Base-by-base conservation (phyloP, 768 basidiomycete species). In the Mycena floridula region DNA sequence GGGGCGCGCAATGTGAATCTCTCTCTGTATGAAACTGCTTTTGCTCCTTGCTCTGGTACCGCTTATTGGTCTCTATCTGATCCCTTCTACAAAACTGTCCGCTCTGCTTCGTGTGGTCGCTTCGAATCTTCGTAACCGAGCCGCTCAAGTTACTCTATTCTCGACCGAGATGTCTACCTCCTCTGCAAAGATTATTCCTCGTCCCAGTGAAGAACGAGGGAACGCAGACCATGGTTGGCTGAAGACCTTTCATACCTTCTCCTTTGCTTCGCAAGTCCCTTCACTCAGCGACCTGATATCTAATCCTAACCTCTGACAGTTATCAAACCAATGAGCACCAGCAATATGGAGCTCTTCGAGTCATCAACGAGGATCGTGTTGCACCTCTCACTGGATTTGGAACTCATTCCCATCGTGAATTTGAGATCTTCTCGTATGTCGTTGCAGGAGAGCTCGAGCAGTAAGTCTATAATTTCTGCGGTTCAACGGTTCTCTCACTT, bases 281-380 rank as follows among this genome's bases (percentile, higher is more conserved):
- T 24, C 25, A 11, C 42, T 24, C 21, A 18, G 20, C 21, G 5
- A n/a, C 2, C 15, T 25, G 3, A 11, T 15, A 11, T n/a, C 50
- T 54, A 50, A 60, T n/a, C n/a, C 40, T 37, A 11, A 38, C 24
- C 15, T 24, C 32, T 13, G 13, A 12, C 25, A 81, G 76, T 54
- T 95, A 91, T 58, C 70, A 78, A 30, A 82, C 85, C 37, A 50
- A 57, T 7, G 43, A 65, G 1, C 81, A 81, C 50, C 69, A 79
- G 37, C 63, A 68, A 2, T 94, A 79, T 51, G 89, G 93, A 2
- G 54, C 78, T 13, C 76, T 97, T 1, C 79, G 93, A 7, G 89
- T 97, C 26, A 83, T 97, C 62, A 96, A 96, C 65, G 93, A 96
- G 62, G 90, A 92, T 54, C 82, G 89, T n/a, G 87, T 94, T 30